Conservation (phyloP, 768 basidiomycete genomes). For the Peribolospora baueri region DNA sequence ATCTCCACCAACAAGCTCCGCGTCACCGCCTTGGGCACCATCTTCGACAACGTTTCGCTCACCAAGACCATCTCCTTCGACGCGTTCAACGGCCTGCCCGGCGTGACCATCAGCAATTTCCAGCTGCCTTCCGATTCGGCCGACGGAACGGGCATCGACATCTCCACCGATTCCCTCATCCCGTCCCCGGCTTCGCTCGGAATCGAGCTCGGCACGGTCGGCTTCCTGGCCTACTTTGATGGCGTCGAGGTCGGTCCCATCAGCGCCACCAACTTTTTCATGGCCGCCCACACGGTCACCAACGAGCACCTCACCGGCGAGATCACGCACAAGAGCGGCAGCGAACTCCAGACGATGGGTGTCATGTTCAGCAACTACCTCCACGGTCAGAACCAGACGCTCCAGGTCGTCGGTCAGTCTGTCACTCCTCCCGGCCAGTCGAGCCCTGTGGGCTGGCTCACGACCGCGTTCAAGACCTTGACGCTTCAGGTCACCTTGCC, state of each 20-base stretch:
- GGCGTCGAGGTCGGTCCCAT: constrained; percentile 38
- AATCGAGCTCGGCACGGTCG: constrained; percentile 40
- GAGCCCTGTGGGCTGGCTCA: constrained; percentile 34
- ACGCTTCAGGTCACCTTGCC: constrained; percentile 37
- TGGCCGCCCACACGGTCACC: constrained; percentile 29
- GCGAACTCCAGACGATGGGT: constrained; percentile 26
- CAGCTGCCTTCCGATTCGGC: background rate
- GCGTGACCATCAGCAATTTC: constrained; percentile 19
- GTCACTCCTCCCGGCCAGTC: constrained; percentile 32
- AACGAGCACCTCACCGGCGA: constrained; percentile 27
- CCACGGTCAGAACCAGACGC: constrained; percentile 36
- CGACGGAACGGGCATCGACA: constrained; percentile 2
- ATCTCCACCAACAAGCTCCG: constrained; percentile 41
- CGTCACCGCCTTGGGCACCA: constrained; percentile 39
- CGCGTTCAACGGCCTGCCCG: constrained; percentile 46
- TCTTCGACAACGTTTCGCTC: constrained; percentile 40
- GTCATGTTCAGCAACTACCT: constrained; percentile 42
- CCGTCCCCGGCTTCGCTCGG: constrained; percentile 30
- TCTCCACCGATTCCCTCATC: constrained; percentile 10
- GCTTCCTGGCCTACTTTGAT: constrained; percentile 38
- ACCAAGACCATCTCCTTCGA: constrained; percentile 32
- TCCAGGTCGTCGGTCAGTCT: constrained; percentile 34
- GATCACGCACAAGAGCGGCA: background rate
- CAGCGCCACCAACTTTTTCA: constrained; percentile 26
- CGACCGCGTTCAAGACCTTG: constrained; percentile 43